Base-by-base conservation (phyloP, 495 filamentous ascomycete species). In the Aspergillus egyptiacus region DNA sequence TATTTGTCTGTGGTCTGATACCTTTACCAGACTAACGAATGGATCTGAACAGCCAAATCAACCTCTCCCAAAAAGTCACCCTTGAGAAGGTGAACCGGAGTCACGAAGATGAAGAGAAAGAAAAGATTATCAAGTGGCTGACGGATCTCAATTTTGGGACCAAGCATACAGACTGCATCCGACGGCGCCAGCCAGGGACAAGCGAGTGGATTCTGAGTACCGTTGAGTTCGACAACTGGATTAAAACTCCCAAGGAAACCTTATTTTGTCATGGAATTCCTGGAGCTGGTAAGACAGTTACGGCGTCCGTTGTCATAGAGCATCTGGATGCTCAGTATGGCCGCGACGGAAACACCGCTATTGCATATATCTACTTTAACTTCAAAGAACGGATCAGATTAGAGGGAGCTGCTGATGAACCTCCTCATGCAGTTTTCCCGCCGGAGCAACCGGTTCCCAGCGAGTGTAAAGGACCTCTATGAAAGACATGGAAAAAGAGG, bases 191-290 rank as follows among this genome's bases (percentile, higher is more conserved):
- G n/a, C n/a, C 13, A 28, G 24, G 24, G 3, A 43, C 24, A 2
- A 15, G 39, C n/a, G n/a, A 31, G 9, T 43, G 24, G 39, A 6
- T 43, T 13, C 24, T 43, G 13, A 14, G 15, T 0, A 9, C 39
- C 24, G 15, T 10, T 6, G n/a, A 43, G 15, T 43, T 14, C 5
- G 8, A 17, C 13, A 6, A 17, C 15, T 43, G n/a, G 24, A 8
- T 43, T 3, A 11, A 43, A 18, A 10, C n/a, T 4, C 6, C 13
- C 5, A 15, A 14, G 7, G 3, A 28, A 18, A 72, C 54, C 1
- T 48, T 76, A 1, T 75, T 70, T 39, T 80, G 69, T 50, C 60
- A 63, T 1, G 76, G 75, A 0, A 71, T 73, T 18, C 64, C 60
- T 5, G 67, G 71, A 31, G 65, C 62, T 1, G 69, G 70, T 1